A percentile compares a stretch with the other conserved stretches of the same genome.
phyloP scores from a whole-genome alignment of 371 early-diverging fungal species.

The Blakeslea trispora region DNA sequence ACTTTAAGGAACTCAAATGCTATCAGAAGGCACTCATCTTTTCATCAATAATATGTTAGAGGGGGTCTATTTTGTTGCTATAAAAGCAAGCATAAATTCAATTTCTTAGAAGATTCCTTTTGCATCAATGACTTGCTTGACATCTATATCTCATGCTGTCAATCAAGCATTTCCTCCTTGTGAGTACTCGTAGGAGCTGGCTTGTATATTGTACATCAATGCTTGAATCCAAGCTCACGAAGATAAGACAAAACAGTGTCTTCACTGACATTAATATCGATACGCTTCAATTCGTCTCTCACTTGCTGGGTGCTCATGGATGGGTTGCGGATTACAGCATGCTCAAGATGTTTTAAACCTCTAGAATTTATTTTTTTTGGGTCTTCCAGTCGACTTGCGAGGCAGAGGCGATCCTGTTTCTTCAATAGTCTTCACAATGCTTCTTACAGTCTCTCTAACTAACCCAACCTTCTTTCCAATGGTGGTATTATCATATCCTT shows the following conservation, averaged over 20 bases:
- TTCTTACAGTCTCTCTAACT: not conserved
- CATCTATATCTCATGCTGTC: too few species aligned
- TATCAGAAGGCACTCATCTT: too few species aligned
- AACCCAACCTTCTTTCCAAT: not conserved
- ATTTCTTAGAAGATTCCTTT: too few species aligned
- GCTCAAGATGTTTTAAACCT: not conserved
- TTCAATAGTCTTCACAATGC: not conserved
- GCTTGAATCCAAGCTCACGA: not conserved
- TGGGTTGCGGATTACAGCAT: not conserved
- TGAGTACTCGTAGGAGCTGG: not conserved
- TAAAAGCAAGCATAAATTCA: too few species aligned
- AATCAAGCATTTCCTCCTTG: too few species aligned
- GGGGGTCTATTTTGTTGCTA: too few species aligned
- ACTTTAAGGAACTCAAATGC: too few species aligned
- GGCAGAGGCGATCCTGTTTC: not conserved
- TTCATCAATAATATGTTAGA: too few species aligned
- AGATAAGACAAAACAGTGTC: not conserved
- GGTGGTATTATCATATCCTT: not conserved
- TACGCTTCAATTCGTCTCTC: not conserved
- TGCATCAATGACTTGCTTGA: too few species aligned
- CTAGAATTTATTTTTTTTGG: not conserved
- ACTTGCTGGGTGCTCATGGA: not conserved
- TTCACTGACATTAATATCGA: not conserved
- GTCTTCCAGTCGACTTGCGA: not conserved
- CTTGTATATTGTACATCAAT: not conserved